Conservation (phyloP, 2,329 filamentous ascomycete species). For the Fusarium sp. region DNA sequence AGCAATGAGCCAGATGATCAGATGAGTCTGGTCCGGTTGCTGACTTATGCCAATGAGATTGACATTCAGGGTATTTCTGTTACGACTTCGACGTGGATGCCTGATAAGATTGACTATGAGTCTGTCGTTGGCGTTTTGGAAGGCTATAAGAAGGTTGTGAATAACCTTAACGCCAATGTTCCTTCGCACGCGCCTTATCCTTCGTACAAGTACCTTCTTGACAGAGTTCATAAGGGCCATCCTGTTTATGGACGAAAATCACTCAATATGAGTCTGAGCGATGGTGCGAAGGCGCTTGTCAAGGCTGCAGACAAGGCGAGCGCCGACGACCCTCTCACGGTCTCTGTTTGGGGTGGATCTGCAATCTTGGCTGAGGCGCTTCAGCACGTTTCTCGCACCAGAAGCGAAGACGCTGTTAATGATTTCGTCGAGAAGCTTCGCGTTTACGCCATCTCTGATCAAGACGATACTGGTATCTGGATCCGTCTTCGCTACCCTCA, state of each 20-base stretch:
- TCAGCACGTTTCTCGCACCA: conserved; percentile 44
- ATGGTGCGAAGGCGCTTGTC: conserved; percentile 54
- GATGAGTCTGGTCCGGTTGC: conserved; percentile 53
- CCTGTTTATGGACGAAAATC: conserved; percentile 38
- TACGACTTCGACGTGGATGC: conserved; percentile 56
- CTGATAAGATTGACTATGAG: conserved; percentile 41
- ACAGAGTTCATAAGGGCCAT: neutral
- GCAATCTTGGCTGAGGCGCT: conserved; percentile 62
- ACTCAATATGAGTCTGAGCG: conserved; percentile 30
- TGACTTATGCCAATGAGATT: conserved; percentile 57
- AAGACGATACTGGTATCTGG: conserved; percentile 66
- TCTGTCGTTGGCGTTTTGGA: conserved; percentile 44
- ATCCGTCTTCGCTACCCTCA: conserved; percentile 62
- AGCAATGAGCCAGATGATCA: conserved; percentile 57
- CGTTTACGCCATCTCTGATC: conserved; percentile 66
- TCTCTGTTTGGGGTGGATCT: conserved; percentile 62
- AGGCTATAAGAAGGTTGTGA: conserved; percentile 41
- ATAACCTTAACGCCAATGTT: conserved; percentile 14
- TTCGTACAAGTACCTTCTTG: neutral
- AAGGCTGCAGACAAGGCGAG: conserved; percentile 26
- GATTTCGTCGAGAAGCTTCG: conserved; percentile 53
- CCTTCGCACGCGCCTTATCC: neutral
- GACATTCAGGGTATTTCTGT: conserved; percentile 54
- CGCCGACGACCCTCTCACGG: conserved; percentile 53
- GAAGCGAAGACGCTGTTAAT: conserved; percentile 43